Conservation (phyloP, 164 flowering plant species). For the Stephania japonica region DNA sequence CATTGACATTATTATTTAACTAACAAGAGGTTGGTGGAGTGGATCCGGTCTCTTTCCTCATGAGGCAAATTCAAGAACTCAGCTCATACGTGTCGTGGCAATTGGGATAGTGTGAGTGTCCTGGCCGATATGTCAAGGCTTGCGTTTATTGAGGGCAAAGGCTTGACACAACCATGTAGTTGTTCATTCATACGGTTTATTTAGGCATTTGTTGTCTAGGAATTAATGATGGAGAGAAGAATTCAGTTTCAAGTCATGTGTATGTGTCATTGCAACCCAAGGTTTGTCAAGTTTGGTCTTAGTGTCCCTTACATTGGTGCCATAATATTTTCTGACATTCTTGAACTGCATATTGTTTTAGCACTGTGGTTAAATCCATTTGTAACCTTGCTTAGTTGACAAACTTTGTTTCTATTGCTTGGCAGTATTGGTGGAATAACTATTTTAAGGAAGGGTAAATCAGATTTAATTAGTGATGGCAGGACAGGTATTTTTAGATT, state of each 20-base stretch:
- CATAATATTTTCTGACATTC: neutral
- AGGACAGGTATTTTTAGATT: constrained; percentile 43
- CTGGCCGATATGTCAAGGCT: too few species aligned
- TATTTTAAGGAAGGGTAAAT: constrained; percentile 75
- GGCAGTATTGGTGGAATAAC: constrained; percentile 87
- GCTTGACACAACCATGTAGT: too few species aligned
- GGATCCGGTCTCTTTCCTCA: too few species aligned
- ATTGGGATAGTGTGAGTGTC: too few species aligned
- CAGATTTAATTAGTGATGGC: constrained; percentile 86
- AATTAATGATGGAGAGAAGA: neutral
- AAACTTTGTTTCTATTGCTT: constrained; percentile 10
- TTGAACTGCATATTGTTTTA: neutral
- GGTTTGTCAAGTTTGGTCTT: neutral
- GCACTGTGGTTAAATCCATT: neutral
- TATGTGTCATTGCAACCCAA: neutral
- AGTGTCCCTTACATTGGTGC: neutral
- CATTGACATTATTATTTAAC: too few species aligned
- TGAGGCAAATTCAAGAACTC: too few species aligned
- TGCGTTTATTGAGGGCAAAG: too few species aligned
- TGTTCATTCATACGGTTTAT: neutral
- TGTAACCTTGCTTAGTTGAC: neutral
- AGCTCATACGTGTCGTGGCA: too few species aligned
- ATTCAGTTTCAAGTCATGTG: neutral
- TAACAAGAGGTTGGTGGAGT: too few species aligned
- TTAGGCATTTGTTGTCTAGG: neutral